Evolutionary conservation across 176 grass and related monocot species (phyloP).

Genomic region (Phragmites australis): DNA sequence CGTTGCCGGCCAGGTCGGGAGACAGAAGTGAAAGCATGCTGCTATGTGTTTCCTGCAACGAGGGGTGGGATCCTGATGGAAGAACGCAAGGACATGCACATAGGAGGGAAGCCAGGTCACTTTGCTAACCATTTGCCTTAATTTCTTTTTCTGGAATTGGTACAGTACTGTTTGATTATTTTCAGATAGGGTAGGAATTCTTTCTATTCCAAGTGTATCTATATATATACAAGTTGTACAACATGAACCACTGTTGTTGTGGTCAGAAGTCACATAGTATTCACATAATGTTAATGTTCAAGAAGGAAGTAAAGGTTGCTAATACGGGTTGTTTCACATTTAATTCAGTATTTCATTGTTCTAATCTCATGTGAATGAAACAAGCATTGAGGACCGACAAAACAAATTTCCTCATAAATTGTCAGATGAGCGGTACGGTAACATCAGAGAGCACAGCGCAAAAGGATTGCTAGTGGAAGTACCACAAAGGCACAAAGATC

Average conservation of each 20-base stretch:
- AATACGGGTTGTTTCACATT: background rate
- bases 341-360: background rate
- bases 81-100: background rate
- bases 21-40: conserved; percentile 2
- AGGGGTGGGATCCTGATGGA: background rate
- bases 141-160: background rate
- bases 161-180: background rate
- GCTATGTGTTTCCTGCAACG: background rate
- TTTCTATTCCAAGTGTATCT: background rate
- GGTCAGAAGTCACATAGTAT: background rate
- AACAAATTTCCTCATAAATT: background rate
- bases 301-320: background rate
- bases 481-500: background rate
- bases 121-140: conserved; percentile 17
- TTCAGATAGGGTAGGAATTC: background rate
- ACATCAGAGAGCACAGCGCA: background rate
- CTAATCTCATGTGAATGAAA: background rate
- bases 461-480: background rate
- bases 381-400: background rate
- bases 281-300: background rate
- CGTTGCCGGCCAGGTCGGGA: background rate
- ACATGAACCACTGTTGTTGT: conserved; percentile 20
- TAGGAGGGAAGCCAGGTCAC: background rate
- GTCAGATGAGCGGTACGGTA: background rate
- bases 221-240: background rate